Base-by-base conservation (phyloP, 768 basidiomycete genomes). In the Clitopilus passeckerianus region DNA sequence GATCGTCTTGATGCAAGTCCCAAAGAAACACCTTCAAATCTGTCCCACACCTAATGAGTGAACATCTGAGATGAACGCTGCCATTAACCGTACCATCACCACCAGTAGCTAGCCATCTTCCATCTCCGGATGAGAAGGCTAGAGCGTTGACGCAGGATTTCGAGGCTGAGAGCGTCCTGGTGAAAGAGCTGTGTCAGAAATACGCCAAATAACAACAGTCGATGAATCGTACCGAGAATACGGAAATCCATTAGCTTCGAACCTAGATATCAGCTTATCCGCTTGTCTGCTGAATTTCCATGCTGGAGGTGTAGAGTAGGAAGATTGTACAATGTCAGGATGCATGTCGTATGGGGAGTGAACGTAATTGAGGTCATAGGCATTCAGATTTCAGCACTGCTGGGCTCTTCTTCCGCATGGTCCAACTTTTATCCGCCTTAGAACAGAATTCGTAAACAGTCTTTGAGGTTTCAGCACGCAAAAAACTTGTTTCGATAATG, bases 61-160 rank as follows among this genome's bases (percentile, higher is more conserved):
- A 20, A 14, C 33, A 54, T 12, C 18, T n/a, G 16, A 7, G n/a
- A 50, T 7, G 7, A 30, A 30, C 27, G 20, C 23, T 34, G 54
- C 20, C n/a, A 43, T 18, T 30, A 60, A 57, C 50, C 34, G 23
- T 34, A 87, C 86, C 86, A 69, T 89, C 87, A 34, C 88, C 87
- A 27, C 85, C 88, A 64, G 84, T 87, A 2, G 86, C 86, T 41
- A 89, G 68, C 72, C 85, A 87, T 58, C 82, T 76, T 1, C 84
- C 86, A 33, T 81, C 80, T 7, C 77, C 70, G n/a, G 80, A 79
- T 1, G 87, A 87, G 60, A 88, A 87, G 0, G 77, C 68, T 16
- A 89, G 77, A 10, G 79, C 79, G 66, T 89, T 89, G 46, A 89
- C 80, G 67, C 87, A 89, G 9, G 86, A 86, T 34, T 70, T 75